Evolutionary conservation across 768 basidiomycete genomes (phyloP), one percentile per base, ranked within the genome.

Genomic region (Vararia minispora): DNA sequence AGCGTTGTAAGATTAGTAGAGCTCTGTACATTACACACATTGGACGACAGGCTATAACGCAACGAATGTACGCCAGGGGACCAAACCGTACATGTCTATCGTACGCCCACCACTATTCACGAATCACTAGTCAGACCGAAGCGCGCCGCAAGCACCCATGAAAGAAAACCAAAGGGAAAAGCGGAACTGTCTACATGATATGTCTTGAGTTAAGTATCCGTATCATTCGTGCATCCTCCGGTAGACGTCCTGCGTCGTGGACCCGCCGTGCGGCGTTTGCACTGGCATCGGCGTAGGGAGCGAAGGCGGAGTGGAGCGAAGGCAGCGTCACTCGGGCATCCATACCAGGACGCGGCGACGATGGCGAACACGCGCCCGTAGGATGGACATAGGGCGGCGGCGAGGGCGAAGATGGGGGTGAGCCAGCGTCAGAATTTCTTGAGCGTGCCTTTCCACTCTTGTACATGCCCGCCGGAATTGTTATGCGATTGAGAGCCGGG

Each of bases 161-260:
- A n/a, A n/a, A n/a, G n/a, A n/a, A n/a, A n/a, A n/a, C n/a, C n/a
- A n/a, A n/a, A n/a, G n/a, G n/a, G n/a, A n/a, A n/a, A n/a, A n/a
- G n/a, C 52, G 76, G 79, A 52, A 62, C 63, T 14, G 30, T 35
- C 52, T 51, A 59, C 47, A 46, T 41, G 28, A 60, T 52, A 32
- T 58, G 57, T 30, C 58, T 55, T 28, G 63, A 62, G 45, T 79
- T 77, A 37, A 76, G 53, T 64, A 75, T 71, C 45, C 69, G 68
- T 39, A 76, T 76, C 41, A 78, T 60, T 21, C 76, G 64, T 51
- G 76, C 68, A 50, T 76, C 75, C 57, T 78, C 74, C 30, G 74
- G n/a, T n/a, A n/a, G 59, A 43, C 65, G 52, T 42, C 69, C 63
- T 12, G 59, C 49, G 13, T 60, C 61, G 35, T 58, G 55, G 25